phyloP scores from a whole-genome alignment of 345 rosid genomes.

The Eutrema heterophyllum region DNA sequence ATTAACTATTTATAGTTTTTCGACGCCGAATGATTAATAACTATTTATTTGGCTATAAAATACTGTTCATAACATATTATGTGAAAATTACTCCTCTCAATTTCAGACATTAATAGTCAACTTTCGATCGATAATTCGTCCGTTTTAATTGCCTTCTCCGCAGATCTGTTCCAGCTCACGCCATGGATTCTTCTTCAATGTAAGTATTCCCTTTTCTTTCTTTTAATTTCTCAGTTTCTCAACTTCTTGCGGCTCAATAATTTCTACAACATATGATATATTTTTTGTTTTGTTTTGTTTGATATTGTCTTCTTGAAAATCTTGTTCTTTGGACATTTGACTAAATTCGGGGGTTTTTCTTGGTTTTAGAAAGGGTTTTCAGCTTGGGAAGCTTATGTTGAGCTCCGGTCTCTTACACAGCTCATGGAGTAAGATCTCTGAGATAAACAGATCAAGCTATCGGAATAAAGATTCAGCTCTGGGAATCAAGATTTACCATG shows the following conservation, averaged over 20 bases:
- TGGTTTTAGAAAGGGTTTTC: conserved; percentile 35
- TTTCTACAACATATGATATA: not conserved
- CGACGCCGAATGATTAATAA: not conserved
- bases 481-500: conserved; percentile 1
- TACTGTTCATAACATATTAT: not conserved
- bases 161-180: not conserved
- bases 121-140: not conserved
- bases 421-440: conserved; percentile 37
- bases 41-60: not conserved
- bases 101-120: not conserved
- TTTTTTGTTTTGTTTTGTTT: not conserved
- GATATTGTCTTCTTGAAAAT: not conserved
- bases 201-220: not conserved
- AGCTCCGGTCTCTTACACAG: conserved; percentile 41
- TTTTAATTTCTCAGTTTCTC: not conserved
- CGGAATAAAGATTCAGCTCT: not conserved
- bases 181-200: conserved; percentile 21
- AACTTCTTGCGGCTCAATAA: not conserved
- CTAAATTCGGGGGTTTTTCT: not conserved
- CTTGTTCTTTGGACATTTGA: not conserved
- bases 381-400: conserved; percentile 44
- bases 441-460: conserved; percentile 13
- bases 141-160: not conserved
- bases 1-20: not conserved
- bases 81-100: not conserved